These are phyloP conservation scores for Xylaria sp. DNA, from an alignment of 2,329 filamentous ascomycete species.

Conservation along the genomic window DNA sequence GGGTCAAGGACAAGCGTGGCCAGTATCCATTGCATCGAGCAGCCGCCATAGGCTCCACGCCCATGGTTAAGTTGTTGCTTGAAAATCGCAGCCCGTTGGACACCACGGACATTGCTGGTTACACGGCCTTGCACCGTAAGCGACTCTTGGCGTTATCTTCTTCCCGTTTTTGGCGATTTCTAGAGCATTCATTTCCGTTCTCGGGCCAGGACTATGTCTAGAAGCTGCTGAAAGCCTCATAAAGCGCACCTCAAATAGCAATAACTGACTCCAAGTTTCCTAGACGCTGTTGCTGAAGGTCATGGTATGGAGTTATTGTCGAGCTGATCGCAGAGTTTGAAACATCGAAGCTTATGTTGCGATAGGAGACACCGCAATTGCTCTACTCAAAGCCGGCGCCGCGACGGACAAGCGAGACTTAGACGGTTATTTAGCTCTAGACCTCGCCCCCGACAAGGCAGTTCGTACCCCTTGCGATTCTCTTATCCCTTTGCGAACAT, in stretches of 20 bases:
- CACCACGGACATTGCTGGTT: slow-evolving; percentile 79
- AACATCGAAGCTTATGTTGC: background rate
- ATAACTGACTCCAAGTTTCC: no score
- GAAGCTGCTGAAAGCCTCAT: no score
- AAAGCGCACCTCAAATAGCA: no score
- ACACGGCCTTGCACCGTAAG: slow-evolving; percentile 91
- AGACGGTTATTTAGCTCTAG: slow-evolving; percentile 74
- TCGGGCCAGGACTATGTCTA: no score
- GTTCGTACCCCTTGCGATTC: slow-evolving; percentile 51
- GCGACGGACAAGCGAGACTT: slow-evolving; percentile 77
- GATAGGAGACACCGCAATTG: slow-evolving; percentile 77
- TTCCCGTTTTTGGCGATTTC: no score
- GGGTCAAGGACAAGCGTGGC: slow-evolving; percentile 83
- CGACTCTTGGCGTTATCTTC: no score
- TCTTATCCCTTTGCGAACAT: slow-evolving; percentile 2
- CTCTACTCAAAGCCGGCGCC: slow-evolving; percentile 82
- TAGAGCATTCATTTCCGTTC: no score
- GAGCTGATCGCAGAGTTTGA: background rate
- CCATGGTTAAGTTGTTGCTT: slow-evolving; percentile 81
- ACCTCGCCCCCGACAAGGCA: slow-evolving; percentile 85
- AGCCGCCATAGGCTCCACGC: slow-evolving; percentile 86
- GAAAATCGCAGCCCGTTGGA: slow-evolving; percentile 81
- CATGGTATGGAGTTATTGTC: slow-evolving; percentile 60
- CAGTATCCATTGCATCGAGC: slow-evolving; percentile 91
- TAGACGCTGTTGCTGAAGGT: slow-evolving; percentile 79